A percentile compares a stretch with the other conserved stretches of the same genome.
phyloP scores from a whole-genome alignment of 1,139 yeast species.

The Debaryomyces coudertii region DNA sequence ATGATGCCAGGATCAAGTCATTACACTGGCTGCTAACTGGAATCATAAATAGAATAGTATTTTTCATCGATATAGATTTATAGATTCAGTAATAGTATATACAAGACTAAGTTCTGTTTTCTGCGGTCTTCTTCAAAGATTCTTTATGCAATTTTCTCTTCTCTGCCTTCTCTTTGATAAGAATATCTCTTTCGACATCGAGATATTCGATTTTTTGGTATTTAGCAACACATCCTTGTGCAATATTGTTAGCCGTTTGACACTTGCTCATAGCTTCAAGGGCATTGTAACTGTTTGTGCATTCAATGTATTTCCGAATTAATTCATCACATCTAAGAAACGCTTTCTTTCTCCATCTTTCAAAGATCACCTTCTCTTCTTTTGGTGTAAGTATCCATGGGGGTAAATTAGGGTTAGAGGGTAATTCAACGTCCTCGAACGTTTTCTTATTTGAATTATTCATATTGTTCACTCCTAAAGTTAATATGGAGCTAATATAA shows the following conservation, averaged over 20 bases:
- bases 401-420: conserved; percentile 59
- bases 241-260: conserved; percentile 33
- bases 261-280: conserved; percentile 65
- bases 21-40: no score
- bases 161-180: conserved; percentile 58
- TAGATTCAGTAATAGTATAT: not conserved
- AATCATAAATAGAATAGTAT: not conserved
- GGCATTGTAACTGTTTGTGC: conserved; percentile 48
- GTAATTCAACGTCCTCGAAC: conserved; percentile 44
- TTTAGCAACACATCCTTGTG: conserved; percentile 60
- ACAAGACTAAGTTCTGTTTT: conserved; percentile 5
- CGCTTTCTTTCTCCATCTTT: conserved; percentile 75
- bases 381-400: conserved; percentile 84
- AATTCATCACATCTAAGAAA: conserved; percentile 71
- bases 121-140: conserved; percentile 5
- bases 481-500: not conserved
- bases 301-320: conserved; percentile 53
- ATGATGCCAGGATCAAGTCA: not conserved
- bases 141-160: conserved; percentile 25
- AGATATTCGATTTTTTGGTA: conserved; percentile 69
- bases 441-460: conserved; percentile 32
- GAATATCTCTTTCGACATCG: conserved; percentile 70
- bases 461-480: conserved; percentile 13
- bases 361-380: conserved; percentile 81
- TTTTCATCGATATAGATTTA: conserved; percentile 1